phyloP scores from a whole-genome alignment of 805 yeast species.

The Cyberlindnera bimundalis region DNA sequence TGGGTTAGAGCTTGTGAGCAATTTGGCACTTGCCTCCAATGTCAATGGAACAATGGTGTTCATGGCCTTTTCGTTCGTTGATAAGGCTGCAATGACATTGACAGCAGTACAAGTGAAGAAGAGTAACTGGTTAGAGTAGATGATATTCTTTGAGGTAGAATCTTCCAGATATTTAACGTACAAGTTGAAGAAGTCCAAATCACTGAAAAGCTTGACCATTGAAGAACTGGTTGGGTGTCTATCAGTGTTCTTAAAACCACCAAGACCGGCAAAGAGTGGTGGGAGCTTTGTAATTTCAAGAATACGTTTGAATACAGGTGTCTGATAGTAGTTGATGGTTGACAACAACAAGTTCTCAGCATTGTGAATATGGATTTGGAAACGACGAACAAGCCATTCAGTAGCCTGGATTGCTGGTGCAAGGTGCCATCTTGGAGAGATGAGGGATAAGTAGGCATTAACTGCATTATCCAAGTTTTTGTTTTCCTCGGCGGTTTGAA shows the following conservation, averaged over 20 bases:
- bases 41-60: conserved; percentile 51
- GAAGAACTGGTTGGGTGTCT: conserved; percentile 64
- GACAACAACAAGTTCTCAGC: conserved; percentile 69
- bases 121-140: conserved; percentile 67
- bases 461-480: conserved; percentile 73
- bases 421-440: conserved; percentile 73
- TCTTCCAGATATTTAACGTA: conserved; percentile 51
- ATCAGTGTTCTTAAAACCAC: conserved; percentile 60
- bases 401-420: conserved; percentile 76
- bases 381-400: conserved; percentile 95
- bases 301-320: conserved; percentile 71
- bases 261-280: conserved; percentile 70
- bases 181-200: conserved; percentile 61
- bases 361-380: conserved; percentile 77
- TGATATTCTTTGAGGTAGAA: conserved; percentile 47
- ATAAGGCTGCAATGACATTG: conserved; percentile 57
- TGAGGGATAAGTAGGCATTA: conserved; percentile 65
- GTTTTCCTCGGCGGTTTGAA: conserved; percentile 75
- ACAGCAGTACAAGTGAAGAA: conserved; percentile 75
- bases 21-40: conserved; percentile 54
- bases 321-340: conserved; percentile 75
- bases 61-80: conserved; percentile 40
- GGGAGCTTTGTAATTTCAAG: conserved; percentile 76
- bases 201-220: conserved; percentile 70
- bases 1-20: conserved; percentile 43